Evolutionary conservation across 371 early-diverging fungal species (phyloP).

Genomic region (Mortierella sp.): DNA sequence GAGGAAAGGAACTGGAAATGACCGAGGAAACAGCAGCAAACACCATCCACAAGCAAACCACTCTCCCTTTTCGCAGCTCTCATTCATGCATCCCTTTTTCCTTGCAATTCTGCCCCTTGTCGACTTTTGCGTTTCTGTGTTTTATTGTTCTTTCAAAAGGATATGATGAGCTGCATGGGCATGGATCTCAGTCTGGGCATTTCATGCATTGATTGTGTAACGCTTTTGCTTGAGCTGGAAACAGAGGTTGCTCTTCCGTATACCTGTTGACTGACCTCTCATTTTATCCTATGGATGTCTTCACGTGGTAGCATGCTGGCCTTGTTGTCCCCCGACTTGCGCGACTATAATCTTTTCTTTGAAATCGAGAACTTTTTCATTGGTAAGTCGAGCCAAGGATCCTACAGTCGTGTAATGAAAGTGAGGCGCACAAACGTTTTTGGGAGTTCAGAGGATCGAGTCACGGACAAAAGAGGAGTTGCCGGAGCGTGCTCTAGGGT

Average conservation of each 20-base stretch:
- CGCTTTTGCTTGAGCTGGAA: not conserved
- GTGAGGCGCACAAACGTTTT: not conserved
- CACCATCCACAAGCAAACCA: not conserved
- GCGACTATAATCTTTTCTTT: constrained; percentile 65
- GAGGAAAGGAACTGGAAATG: not conserved
- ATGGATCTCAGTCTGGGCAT: not conserved
- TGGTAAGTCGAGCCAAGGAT: constrained; percentile 57
- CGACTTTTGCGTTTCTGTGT: not conserved
- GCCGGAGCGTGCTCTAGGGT: not conserved
- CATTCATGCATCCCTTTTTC: not conserved
- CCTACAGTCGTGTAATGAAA: not conserved
- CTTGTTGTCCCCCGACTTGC: constrained; percentile 68
- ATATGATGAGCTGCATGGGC: not conserved
- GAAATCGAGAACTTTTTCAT: constrained; percentile 75
- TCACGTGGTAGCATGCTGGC: constrained; percentile 64
- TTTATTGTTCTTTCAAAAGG: not conserved
- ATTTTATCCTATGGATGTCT: constrained; percentile 3
- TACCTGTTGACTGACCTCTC: not conserved
- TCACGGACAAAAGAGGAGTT: not conserved
- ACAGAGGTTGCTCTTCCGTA: not conserved
- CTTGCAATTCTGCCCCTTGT: not conserved
- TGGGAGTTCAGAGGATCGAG: not conserved
- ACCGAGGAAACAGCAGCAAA: not conserved
- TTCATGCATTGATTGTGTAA: not conserved
- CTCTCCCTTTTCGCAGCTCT: not conserved